phyloP scores from a whole-genome alignment of 768 basidiomycete species.

The Suillus variegatus region DNA sequence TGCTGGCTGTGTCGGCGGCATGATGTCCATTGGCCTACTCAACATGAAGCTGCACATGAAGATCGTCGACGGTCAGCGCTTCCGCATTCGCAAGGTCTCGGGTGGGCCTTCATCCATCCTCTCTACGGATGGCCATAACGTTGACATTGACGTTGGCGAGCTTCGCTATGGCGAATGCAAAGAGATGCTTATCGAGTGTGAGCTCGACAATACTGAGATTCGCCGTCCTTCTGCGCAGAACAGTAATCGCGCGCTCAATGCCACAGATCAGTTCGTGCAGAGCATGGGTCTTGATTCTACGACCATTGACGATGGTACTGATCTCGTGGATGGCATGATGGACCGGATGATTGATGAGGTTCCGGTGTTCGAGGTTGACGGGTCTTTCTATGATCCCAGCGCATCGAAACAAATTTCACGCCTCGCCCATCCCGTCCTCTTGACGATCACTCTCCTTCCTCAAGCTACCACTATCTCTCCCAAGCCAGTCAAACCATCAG shows the following conservation, averaged over 20 bases:
- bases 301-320: constrained; percentile 64
- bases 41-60: constrained; percentile 96
- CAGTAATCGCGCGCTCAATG: constrained; percentile 52
- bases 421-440: constrained; percentile 82
- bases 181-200: constrained; percentile 93
- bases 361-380: constrained; percentile 94
- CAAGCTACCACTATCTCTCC: constrained; percentile 34
- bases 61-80: constrained; percentile 86
- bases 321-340: constrained; percentile 91
- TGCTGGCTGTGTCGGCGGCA: constrained; percentile 92
- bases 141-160: constrained; percentile 94
- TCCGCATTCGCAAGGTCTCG: constrained; percentile 92
- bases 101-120: constrained; percentile 88
- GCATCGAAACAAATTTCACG: constrained; percentile 83
- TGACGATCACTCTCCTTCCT: constrained; percentile 90
- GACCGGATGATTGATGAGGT: constrained; percentile 97
- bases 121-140: constrained; percentile 89
- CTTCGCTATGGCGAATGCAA: constrained; percentile 94
- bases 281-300: constrained; percentile 81
- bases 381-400: constrained; percentile 91
- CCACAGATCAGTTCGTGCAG: constrained; percentile 88
- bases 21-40: constrained; percentile 92
- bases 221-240: constrained; percentile 19
- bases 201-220: constrained; percentile 77
- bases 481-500: constrained; percentile 51